phyloP scores from a whole-genome alignment of 2,329 filamentous ascomycete species.

The Diaporthe vexans region DNA sequence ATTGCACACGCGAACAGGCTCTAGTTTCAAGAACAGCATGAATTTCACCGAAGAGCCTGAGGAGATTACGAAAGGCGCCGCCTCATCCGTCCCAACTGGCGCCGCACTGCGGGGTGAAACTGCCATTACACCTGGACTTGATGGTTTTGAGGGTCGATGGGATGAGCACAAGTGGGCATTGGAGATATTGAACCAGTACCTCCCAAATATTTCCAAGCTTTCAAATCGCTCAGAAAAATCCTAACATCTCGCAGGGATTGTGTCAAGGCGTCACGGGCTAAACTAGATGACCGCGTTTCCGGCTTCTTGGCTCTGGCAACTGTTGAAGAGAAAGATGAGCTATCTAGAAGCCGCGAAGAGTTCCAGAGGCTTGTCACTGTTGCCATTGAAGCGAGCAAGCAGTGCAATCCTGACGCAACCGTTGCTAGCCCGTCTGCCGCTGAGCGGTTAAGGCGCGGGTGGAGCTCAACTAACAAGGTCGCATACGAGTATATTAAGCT shows the following conservation, averaged over 20 bases:
- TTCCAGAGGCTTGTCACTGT: background rate
- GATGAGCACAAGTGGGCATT: background rate
- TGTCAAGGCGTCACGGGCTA: background rate
- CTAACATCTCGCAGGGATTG: background rate
- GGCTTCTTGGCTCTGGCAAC: background rate
- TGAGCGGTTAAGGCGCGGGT: background rate
- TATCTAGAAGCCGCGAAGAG: background rate
- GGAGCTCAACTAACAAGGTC: background rate
- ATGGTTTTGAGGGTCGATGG: background rate
- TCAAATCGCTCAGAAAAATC: too few relatives aligned
- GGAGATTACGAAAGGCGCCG: background rate
- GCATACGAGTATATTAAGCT: constrained; percentile 17
- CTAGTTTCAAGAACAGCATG: background rate
- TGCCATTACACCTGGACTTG: background rate
- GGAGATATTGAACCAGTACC: background rate
- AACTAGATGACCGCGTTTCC: background rate
- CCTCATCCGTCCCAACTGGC: background rate
- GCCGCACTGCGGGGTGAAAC: background rate
- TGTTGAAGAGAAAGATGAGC: background rate
- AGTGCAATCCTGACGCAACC: background rate
- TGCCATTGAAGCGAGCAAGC: background rate
- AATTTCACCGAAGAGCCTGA: background rate
- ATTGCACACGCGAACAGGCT: background rate
- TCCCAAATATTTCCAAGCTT: background rate
- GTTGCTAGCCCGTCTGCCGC: background rate